Evolutionary conservation across 441 rosid genomes (phyloP).

Genomic region (Gossypium lobatum): DNA sequence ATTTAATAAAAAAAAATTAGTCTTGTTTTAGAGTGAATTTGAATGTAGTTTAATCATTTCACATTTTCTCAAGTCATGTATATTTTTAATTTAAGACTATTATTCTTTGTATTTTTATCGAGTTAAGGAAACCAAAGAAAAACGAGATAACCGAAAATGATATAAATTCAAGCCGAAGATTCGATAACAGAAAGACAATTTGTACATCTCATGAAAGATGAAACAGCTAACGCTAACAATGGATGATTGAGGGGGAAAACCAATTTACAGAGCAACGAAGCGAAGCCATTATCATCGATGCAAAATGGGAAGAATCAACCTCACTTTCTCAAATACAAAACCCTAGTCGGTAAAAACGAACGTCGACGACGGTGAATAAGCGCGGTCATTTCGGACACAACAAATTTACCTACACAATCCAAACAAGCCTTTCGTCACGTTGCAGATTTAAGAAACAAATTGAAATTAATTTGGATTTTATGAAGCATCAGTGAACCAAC

Average conservation of each 20-base stretch:
- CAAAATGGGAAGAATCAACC: neutral
- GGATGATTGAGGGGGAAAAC: neutral
- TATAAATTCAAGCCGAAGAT: neutral
- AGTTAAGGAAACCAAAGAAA: no score
- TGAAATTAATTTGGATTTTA: neutral
- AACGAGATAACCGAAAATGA: neutral
- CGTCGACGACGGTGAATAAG: neutral
- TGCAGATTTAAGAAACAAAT: neutral
- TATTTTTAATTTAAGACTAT: neutral
- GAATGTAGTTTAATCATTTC: no score
- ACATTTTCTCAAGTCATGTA: neutral
- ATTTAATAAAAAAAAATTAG: no score
- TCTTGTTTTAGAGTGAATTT: no score
- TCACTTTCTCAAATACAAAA: neutral
- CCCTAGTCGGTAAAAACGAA: neutral
- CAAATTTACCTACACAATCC: constrained; percentile 9
- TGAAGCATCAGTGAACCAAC: neutral
- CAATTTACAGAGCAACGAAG: neutral
- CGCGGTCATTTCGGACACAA: neutral
- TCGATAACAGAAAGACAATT: neutral
- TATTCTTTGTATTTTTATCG: neutral
- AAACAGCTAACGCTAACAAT: neutral
- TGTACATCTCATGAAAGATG: neutral
- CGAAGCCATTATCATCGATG: neutral
- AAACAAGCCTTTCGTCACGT: neutral